A percentile compares a stretch with the other conserved stretches of the same genome.
Conservation (phyloP, 306 rosid species). For the Medicago lupulina region DNA sequence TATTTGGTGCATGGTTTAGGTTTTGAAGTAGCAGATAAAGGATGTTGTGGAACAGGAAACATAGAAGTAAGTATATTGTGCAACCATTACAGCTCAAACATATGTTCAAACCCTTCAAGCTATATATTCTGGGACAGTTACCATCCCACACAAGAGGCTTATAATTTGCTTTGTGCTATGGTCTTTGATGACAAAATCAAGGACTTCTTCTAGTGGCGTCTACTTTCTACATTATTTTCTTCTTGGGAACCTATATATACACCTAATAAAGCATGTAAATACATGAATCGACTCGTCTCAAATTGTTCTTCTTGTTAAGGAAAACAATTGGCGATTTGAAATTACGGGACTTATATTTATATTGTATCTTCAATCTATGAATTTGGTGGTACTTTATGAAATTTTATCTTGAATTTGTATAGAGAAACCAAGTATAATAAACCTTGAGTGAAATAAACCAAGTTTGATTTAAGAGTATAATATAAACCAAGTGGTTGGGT, state of each 20-base stretch:
- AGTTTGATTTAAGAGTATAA: too few species aligned
- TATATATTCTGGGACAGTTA: slow-evolving; percentile 77
- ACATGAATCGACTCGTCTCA: neutral
- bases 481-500: too few species aligned
- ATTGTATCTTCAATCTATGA: neutral
- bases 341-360: too few species aligned
- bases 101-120: slow-evolving; percentile 51
- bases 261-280: neutral
- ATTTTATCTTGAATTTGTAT: too few species aligned
- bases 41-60: slow-evolving; percentile 88
- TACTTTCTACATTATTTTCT: neutral
- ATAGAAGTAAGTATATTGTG: slow-evolving; percentile 63
- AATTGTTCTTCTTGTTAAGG: neutral
- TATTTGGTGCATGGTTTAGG: slow-evolving; percentile 52
- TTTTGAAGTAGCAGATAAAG: slow-evolving; percentile 57
- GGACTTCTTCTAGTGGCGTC: slow-evolving; percentile 51
- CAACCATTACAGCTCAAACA: slow-evolving; percentile 34
- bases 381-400: too few species aligned
- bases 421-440: too few species aligned
- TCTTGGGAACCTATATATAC: neutral
- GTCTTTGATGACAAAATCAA: slow-evolving; percentile 45
- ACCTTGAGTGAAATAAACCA: too few species aligned
- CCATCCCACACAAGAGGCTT: slow-evolving; percentile 65
- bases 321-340: neutral
- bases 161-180: slow-evolving; percentile 37